Base-by-base conservation (phyloP, 2,329 filamentous ascomycete species). In the Beauveria caledonica region DNA sequence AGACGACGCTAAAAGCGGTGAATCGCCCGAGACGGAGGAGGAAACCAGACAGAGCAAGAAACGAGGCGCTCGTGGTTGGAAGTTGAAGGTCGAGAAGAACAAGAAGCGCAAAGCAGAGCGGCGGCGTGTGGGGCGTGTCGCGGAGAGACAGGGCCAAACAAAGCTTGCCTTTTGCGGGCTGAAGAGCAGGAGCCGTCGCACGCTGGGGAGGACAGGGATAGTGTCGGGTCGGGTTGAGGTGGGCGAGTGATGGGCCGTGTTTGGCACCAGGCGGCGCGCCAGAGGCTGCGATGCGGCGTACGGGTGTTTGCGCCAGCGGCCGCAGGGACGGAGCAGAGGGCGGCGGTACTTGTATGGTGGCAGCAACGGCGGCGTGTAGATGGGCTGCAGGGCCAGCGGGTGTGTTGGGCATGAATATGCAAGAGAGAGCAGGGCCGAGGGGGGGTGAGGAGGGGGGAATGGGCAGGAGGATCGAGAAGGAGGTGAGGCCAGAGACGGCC, bases 331-430 rank as follows among this genome's bases (percentile, higher is more conserved):
- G 45, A 48, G 56, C 13, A 49, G 55, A 58, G 19, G 9, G 46
- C 29, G 56, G 46, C 56, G 46, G 46, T 58, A 49, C 54, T 58
- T 49, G 54, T 49, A 58, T 29, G 45, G 54, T 39, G 44, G 54
- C 42, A 50, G 56, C 36, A 33, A 39, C 17, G 33, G 46, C 46
- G 21, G 33, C 46, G 29, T 58, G 46, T 50, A 49, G 25, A 48
- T 27, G 46, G 56, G 46, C 36, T 58, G 56, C 56, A 58, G 46
- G 45, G 19, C 45, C 23, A 58, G 56, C 56, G 46, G 56, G 46
- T 50, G 56, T 58, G 46, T 58, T 58, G 56, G 56, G 56, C 46
- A 51, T 51, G 46, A 58, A 58, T 58, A 58, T 58, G 56, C 56
- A 50, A 39, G 44, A 58, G 29, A 39, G 44, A 49, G 23, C 54